Evolutionary conservation across 2,329 filamentous ascomycete species (phyloP).

Genomic region (Aspergillus texensis): DNA sequence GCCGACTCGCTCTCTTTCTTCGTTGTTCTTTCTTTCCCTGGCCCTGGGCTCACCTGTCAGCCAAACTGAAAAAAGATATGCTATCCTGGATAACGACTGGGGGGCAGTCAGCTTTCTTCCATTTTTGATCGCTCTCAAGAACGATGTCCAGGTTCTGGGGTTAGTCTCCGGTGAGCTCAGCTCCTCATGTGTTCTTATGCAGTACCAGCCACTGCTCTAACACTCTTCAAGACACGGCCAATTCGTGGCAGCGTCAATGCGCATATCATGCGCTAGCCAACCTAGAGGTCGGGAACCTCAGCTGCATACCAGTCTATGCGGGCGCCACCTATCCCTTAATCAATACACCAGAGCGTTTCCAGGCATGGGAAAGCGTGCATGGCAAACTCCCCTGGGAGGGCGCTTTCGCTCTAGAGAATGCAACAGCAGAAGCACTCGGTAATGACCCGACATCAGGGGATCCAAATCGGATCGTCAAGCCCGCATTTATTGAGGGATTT

Average conservation of each 20-base stretch:
- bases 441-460: slow-evolving; percentile 51
- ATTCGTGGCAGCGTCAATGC: slow-evolving; percentile 51
- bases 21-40: not conserved
- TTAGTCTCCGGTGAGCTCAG: slow-evolving; percentile 31
- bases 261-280: slow-evolving; percentile 52
- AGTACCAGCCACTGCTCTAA: slow-evolving; percentile 8
- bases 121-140: slow-evolving; percentile 49
- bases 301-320: slow-evolving; percentile 53
- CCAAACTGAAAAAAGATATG: slow-evolving; percentile 27
- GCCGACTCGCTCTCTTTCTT: not conserved
- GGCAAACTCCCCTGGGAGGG: slow-evolving; percentile 52
- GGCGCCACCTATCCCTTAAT: slow-evolving; percentile 52
- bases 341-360: slow-evolving; percentile 49
- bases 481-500: slow-evolving; percentile 51
- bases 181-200: not conserved
- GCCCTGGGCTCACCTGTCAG: not conserved
- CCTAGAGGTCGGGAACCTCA: slow-evolving; percentile 50
- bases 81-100: slow-evolving; percentile 54
- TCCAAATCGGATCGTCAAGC: slow-evolving; percentile 43
- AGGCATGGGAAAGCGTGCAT: slow-evolving; percentile 49
- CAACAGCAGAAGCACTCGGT: slow-evolving; percentile 45
- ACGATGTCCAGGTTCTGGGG: slow-evolving; percentile 49
- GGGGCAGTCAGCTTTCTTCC: slow-evolving; percentile 46
- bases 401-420: slow-evolving; percentile 48
- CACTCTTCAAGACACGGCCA: slow-evolving; percentile 38